Conservation (phyloP, 495 filamentous ascomycete genomes). For the Aspergillus ostianus region DNA sequence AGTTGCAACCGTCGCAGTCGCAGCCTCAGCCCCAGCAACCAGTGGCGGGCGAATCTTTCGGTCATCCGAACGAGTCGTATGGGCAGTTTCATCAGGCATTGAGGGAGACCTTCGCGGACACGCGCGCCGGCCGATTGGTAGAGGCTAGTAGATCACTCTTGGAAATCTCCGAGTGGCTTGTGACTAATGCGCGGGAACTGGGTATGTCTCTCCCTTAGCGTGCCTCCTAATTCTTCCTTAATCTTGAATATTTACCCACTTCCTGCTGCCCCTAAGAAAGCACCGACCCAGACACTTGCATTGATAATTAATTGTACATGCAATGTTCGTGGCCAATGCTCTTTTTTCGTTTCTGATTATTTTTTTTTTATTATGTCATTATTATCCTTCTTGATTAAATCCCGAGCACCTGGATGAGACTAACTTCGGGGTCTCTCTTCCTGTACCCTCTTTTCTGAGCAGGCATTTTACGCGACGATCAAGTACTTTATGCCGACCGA, state of each 20-base stretch:
- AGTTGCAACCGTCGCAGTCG: conserved; percentile 15
- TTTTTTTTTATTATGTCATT: not conserved
- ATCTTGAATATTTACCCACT: conserved; percentile 5
- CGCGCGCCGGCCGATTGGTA: conserved; percentile 67
- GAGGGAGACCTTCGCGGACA: conserved; percentile 71
- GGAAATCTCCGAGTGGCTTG: conserved; percentile 79
- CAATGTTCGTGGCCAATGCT: not conserved
- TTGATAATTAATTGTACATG: too few relatives aligned
- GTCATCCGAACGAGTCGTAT: conserved; percentile 61
- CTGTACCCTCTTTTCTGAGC: not conserved
- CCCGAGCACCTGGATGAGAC: conserved; percentile 8
- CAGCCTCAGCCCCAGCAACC: conserved; percentile 44
- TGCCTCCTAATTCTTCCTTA: conserved; percentile 2
- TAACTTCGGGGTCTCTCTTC: conserved; percentile 29
- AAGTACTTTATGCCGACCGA: conserved; percentile 63
- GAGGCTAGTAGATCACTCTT: conserved; percentile 72
- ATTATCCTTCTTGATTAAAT: not conserved
- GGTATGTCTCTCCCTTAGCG: conserved; percentile 58
- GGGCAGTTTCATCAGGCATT: conserved; percentile 70
- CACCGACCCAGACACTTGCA: not conserved
- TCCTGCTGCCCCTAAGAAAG: conserved; percentile 1
- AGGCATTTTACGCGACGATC: conserved; percentile 76
- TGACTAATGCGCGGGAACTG: conserved; percentile 76
- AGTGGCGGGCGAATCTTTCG: conserved; percentile 14
- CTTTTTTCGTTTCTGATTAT: not conserved